Conservation (phyloP, 305 asterid genomes). For the Rubia peregrina region DNA sequence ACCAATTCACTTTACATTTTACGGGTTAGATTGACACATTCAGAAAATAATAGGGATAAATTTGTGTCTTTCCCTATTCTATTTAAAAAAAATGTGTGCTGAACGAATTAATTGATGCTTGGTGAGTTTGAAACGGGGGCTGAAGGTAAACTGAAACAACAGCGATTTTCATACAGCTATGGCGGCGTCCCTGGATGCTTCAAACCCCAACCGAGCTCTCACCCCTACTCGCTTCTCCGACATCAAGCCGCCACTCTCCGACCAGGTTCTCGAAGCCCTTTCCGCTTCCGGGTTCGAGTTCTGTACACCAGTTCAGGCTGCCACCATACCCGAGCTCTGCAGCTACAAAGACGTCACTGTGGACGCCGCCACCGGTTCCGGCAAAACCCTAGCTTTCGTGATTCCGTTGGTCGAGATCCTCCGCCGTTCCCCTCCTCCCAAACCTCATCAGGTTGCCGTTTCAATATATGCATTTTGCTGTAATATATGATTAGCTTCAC, state of each 20-base stretch:
- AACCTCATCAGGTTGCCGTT: slow-evolving; percentile 60
- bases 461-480: not conserved
- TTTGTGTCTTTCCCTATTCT: no score
- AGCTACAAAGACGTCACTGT: slow-evolving; percentile 78
- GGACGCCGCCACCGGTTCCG: slow-evolving; percentile 98
- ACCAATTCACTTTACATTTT: no score
- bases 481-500: no score
- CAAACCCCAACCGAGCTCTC: slow-evolving; percentile 61
- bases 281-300: slow-evolving; percentile 53
- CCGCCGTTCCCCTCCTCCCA: slow-evolving; percentile 62
- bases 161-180: not conserved
- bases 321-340: slow-evolving; percentile 82
- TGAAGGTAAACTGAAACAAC: not conserved
- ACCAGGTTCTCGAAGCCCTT: slow-evolving; percentile 58
- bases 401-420: slow-evolving; percentile 77
- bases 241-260: slow-evolving; percentile 64
- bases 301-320: slow-evolving; percentile 94
- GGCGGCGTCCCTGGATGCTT: slow-evolving; percentile 14
- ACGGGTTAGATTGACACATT: no score
- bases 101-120: no score
- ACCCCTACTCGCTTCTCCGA: slow-evolving; percentile 77
- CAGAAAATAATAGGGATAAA: no score
- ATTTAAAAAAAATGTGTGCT: no score
- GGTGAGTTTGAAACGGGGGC: no score
- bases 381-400: slow-evolving; percentile 81